Evolutionary conservation across 2,329 filamentous ascomycete genomes (phyloP).

Genomic region (Clarireedia sp.): DNA sequence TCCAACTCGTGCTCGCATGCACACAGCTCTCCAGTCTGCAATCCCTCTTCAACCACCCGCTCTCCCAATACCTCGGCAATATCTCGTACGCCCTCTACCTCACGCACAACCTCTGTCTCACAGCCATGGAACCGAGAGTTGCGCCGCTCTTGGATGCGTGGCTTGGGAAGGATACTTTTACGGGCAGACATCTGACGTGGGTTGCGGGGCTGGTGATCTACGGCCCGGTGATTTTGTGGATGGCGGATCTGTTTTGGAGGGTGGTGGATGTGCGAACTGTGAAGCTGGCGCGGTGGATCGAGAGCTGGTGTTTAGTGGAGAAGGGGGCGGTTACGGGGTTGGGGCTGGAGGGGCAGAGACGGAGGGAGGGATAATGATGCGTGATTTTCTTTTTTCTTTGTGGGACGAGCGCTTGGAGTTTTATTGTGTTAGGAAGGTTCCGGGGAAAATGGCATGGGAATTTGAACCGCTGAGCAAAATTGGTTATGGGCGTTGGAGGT

Average conservation of each 20-base stretch:
- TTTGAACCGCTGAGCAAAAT: too few relatives aligned
- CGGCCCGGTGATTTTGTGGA: conserved; percentile 42
- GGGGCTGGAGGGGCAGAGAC: too few relatives aligned
- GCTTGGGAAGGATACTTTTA: conserved; percentile 16
- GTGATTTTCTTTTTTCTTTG: too few relatives aligned
- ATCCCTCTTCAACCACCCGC: conserved; percentile 37
- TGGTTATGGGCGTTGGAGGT: too few relatives aligned
- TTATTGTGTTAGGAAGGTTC: too few relatives aligned
- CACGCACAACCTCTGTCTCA: conserved; percentile 45
- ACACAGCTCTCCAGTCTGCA: conserved; percentile 33
- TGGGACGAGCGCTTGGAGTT: too few relatives aligned
- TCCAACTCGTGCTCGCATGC: conserved; percentile 25
- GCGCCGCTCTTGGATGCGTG: conserved; percentile 18
- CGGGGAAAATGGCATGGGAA: too few relatives aligned
- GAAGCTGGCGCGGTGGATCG: conserved; percentile 42
- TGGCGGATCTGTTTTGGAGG: conserved; percentile 52
- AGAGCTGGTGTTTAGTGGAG: conserved; percentile 21
- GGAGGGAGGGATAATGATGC: too few relatives aligned
- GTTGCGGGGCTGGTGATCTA: conserved; percentile 33
- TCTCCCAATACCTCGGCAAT: conserved; percentile 48
- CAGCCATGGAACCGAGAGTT: conserved; percentile 21
- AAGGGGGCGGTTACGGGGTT: conserved; percentile 4
- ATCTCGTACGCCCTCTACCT: conserved; percentile 53
- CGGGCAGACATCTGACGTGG: conserved; percentile 28
- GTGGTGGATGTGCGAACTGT: conserved; percentile 44